Evolutionary conservation across 805 yeast species (phyloP), one percentile per base, ranked within the genome.

Genomic region (Grigorovia transvaalensis): DNA sequence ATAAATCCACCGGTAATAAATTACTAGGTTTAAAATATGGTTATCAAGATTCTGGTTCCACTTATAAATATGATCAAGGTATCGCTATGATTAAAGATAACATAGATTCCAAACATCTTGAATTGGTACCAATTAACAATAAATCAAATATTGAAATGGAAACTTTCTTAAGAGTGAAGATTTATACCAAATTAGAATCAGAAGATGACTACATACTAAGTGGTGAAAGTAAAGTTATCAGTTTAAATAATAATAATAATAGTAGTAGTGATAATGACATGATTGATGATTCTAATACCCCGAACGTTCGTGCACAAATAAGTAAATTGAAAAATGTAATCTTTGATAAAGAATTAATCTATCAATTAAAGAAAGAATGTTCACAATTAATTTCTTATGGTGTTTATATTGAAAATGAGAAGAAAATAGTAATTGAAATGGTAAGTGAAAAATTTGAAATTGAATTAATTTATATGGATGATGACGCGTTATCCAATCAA

Each of bases 291-390:
- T 27, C 50, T 6, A 54, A 53, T 19, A 56, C 53, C 33, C 57
- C 53, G 30, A 68, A 75, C 12, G 75, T 82, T 19, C 74, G 75
- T 48, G 77, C 76, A 23, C 82, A 79, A 59, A 79, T 91, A 29
- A 74, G 77, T 41, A 78, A 71, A 49, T 89, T 95, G 0, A 75
- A 96, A 47, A 82, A 77, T 56, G 78, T 80, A 53, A 72, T 90
- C 8, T 91, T 91, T 69, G 98, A 91, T 62, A 93, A 87, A 61
- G 98, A 91, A 65, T 72, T 91, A 51, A 88, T 88, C 70, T 80
- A 79, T 65, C 89, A 84, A 58, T 68, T 91, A 51, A 74, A 82
- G 23, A 79, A 82, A 56, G 99, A 91, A 66, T 88, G 95, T 1
- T 76, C 83, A 33, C 64, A 74, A 6, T 70, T 91, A 53, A 76